These are phyloP conservation scores for Cladophialophora psammophila DNA, from an alignment of 2,329 filamentous ascomycete species.

Conservation along the genomic window DNA sequence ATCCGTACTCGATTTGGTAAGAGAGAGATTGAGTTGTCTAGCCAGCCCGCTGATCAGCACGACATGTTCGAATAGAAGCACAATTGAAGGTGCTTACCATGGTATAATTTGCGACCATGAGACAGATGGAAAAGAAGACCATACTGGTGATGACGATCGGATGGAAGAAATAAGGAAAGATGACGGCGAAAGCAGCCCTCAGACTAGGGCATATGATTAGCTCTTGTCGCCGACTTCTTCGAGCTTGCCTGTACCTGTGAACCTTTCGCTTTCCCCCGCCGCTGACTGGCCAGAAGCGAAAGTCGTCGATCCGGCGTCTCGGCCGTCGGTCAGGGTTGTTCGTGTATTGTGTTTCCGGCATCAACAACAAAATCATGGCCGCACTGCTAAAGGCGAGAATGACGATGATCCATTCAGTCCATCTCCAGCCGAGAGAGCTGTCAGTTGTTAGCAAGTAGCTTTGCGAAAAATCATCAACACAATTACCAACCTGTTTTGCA, in stretches of 20 bases:
- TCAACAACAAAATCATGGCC: slow-evolving; percentile 8
- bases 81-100: no score
- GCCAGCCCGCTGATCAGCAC: no score
- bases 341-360: slow-evolving; percentile 21
- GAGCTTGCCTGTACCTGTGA: slow-evolving; percentile 3
- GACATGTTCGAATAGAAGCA: no score
- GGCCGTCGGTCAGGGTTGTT: background rate
- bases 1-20: slow-evolving; percentile 4
- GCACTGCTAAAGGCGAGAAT: slow-evolving; percentile 1
- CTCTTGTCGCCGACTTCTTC: no score
- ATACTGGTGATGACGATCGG: slow-evolving; percentile 13
- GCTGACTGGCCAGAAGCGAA: slow-evolving; percentile 20
- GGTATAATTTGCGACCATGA: no score
- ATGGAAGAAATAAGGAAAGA: slow-evolving; percentile 19
- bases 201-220: no score
- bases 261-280: slow-evolving; percentile 20
- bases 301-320: background rate
- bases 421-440: slow-evolving; percentile 11
- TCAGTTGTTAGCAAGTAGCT: no score
- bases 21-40: no score
- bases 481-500: no score
- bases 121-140: no score
- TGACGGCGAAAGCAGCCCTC: no score
- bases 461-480: no score
- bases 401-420: slow-evolving; percentile 21